Evolutionary conservation across 768 basidiomycete genomes (phyloP), one percentile per base, ranked within the genome.

Genomic region (Boletus rufocinnamomeus): DNA sequence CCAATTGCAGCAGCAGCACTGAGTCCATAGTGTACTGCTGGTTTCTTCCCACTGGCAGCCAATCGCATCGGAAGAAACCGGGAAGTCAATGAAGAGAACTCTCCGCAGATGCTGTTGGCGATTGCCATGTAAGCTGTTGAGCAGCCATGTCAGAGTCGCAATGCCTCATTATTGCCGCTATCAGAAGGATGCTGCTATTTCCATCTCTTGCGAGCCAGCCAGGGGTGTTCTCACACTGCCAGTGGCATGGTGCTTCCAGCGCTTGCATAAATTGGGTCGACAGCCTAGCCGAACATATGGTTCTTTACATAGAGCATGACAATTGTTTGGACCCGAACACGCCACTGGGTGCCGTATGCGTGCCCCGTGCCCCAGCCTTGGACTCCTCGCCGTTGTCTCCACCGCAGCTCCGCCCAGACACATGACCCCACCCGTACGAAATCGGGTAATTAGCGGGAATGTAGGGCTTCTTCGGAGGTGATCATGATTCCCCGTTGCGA

Each of bases 381-480:
- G n/a, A n/a, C n/a, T n/a, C n/a, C n/a, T 27, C n/a, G n/a, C 25
- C 32, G 32, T 30, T 32, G 23, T 45, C n/a, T 38, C 19, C 47
- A 48, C 47, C 5, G 27, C 19, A 47, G 4, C 11, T 11, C 28
- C 28, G 28, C 46, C 10, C 37, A n/a, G 28, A 19, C 56, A 57
- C 55, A 62, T 54, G 60, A 55, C 46, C 48, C 41, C 41, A 25
- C 32, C 23, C 3, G 34, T 19, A 49, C 25, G 25, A 40, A 37
- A 38, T 40, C 19, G 27, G 17, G 13, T 17, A 52, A 40, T 28
- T 37, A 43, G 41, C 53, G 57, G 59, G 27, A 66, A 61, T 61
- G n/a, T 43, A 40, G 35, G 27, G n/a, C 56, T 55, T 55, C 43
- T 13, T 35, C 34, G 34, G 34, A 35, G 34, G 34, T 35, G 34